A percentile compares a stretch with the other conserved stretches of the same genome.
These are phyloP conservation scores for Colletotrichum plurivorum DNA, from an alignment of 2,329 filamentous ascomycete genomes.

Conservation along the genomic window DNA sequence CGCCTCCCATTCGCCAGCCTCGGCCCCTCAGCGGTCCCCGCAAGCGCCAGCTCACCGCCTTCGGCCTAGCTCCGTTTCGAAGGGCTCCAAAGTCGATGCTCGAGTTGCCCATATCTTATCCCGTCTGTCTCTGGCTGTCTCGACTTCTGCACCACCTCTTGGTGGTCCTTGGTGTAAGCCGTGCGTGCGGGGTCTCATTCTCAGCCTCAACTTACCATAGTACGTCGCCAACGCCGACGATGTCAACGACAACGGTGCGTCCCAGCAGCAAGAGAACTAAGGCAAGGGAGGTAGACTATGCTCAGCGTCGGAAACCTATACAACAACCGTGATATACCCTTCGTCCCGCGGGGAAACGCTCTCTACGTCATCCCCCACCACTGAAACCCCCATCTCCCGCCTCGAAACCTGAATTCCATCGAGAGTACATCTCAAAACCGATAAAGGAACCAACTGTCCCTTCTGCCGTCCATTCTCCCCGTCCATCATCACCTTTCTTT, in stretches of 20 bases:
- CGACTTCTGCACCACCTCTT: too few relatives aligned
- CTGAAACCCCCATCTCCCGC: constrained; percentile 21
- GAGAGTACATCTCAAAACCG: background rate
- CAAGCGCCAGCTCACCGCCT: constrained; percentile 15
- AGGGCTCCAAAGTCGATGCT: background rate
- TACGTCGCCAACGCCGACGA: background rate
- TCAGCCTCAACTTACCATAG: constrained; percentile 20
- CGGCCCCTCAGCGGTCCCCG: background rate
- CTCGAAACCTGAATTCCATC: background rate
- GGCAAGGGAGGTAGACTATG: background rate
- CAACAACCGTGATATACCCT: background rate
- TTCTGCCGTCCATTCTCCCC: too few relatives aligned
- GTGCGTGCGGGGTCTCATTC: constrained; percentile 7
- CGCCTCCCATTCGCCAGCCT: constrained; percentile 17
- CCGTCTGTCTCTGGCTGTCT: background rate
- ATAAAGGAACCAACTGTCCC: background rate
- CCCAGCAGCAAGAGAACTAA: too few relatives aligned
- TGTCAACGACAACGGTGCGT: too few relatives aligned
- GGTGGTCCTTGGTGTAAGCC: too few relatives aligned
- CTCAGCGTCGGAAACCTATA: background rate
- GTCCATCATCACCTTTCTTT: background rate
- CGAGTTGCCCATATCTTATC: background rate
- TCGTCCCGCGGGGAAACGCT: constrained; percentile 1
- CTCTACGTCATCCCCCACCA: constrained; percentile 26
- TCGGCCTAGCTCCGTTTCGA: constrained; percentile 6